Evolutionary conservation across 345 rosid species (phyloP), one percentile per base, ranked within the genome.

Genomic region (Linum usitatissimum): DNA sequence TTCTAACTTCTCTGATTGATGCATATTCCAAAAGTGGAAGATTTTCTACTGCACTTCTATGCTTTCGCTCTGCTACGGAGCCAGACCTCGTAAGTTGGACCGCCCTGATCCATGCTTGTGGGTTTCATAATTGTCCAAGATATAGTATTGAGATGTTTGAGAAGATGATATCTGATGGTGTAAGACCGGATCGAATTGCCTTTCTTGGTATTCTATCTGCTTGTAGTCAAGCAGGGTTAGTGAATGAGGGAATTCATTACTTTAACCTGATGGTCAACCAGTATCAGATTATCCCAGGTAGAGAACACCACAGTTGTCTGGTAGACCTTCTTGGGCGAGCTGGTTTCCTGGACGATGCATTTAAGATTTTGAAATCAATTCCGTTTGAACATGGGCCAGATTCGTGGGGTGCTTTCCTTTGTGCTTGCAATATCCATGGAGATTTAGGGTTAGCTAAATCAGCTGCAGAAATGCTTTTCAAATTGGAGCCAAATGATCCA

Each of bases 31-130:
- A 79, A 74, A 73, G 72, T 61, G 94, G 91, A 54, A 69, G 64
- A 66, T 72, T 80, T 62, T 67, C 71, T 15, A 39, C 67, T 67
- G 88, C 90, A 64, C 66, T 76, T 45, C 62, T 68, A 30, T 83
- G 86, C 70, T 86, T 84, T 71, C 57, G 63, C 30, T 77, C 70
- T 0, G 73, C 80, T 61, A 17, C 17, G 34, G 72, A 68, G 54
- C 88, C 90, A 3, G 76, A 86, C 73, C 74, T 86, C 70, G 74
- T 86, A 36, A 71, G 88, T 0, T 91, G 87, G 88, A 86, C 86
- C 56, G 80, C 88, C 9, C 72, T 81, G 10, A 80, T 91, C 5
- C 57, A 79, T 70, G 91, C 86, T 48, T 76, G 73, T 55, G 91
- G 87, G 54, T 84, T 73, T 72, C 86, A 79, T 38, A 84, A 93